phyloP scores from a whole-genome alignment of 2,329 filamentous ascomycete species.

The Samsoniella hepiali region DNA sequence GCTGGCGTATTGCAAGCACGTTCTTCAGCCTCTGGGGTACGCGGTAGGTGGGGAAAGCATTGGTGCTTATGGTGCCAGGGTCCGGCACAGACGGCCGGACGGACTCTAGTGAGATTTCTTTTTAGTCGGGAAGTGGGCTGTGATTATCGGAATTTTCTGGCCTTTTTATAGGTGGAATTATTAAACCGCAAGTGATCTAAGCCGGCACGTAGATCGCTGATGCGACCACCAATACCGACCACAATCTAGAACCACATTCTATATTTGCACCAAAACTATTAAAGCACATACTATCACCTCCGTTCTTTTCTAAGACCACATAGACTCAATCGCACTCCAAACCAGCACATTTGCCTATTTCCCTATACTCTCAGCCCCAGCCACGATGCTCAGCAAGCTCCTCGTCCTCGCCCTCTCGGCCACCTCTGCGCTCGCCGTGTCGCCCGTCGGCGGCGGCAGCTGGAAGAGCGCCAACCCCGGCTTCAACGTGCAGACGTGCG shows the following conservation, averaged over 20 bases:
- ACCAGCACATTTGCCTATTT: background rate
- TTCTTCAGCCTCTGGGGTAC: background rate
- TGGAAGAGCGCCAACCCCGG: background rate
- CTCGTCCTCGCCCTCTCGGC: conserved; percentile 1
- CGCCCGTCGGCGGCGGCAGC: background rate
- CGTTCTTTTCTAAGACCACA: background rate
- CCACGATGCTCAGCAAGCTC: background rate
- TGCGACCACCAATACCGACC: background rate
- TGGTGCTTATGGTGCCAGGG: background rate
- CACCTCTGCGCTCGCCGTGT: background rate
- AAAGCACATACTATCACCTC: background rate
- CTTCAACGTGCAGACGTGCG: background rate
- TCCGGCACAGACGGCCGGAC: background rate
- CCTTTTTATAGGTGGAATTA: background rate
- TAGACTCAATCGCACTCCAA: background rate
- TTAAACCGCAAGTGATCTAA: background rate
- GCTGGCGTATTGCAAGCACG: background rate
- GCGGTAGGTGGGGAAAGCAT: background rate
- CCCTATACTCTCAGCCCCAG: background rate
- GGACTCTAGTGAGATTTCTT: too few species aligned
- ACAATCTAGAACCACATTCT: background rate
- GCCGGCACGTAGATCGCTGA: background rate
- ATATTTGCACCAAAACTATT: background rate
- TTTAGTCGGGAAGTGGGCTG: background rate
- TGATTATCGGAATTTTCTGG: background rate